Percentiles rank a stretch among this genome's conserved stretches.
phyloP scores from a whole-genome alignment of 352 stramenopile species.

The Phytophthora constricta region DNA sequence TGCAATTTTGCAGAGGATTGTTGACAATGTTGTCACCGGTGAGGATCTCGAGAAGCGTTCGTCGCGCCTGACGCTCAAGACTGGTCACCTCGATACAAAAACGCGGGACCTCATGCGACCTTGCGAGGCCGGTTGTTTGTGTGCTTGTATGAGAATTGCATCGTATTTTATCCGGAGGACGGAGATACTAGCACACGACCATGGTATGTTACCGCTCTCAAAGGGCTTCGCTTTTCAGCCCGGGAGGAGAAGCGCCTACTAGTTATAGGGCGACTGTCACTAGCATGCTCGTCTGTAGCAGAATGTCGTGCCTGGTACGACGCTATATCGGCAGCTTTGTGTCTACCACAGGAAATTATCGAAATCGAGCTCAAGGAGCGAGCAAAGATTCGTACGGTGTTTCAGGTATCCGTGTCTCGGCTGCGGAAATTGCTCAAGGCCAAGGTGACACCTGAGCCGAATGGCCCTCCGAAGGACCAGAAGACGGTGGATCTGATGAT shows the following conservation, averaged over 20 bases:
- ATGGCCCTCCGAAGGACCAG: constrained; percentile 70
- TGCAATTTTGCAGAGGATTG: constrained; percentile 74
- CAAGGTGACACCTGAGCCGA: constrained; percentile 79
- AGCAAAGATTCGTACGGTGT: constrained; percentile 70
- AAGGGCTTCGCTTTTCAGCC: constrained; percentile 66
- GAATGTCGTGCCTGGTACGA: constrained; percentile 80
- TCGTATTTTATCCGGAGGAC: constrained; percentile 82
- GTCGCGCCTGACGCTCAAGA: constrained; percentile 79
- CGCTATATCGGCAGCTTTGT: constrained; percentile 66
- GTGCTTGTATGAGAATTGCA: constrained; percentile 78
- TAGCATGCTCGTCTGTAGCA: constrained; percentile 57
- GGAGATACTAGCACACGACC: constrained; percentile 63
- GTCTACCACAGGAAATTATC: constrained; percentile 70
- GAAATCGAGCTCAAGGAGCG: constrained; percentile 83
- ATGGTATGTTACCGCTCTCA: constrained; percentile 82
- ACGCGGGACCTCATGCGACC: constrained; percentile 77
- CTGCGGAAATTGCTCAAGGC: constrained; percentile 81
- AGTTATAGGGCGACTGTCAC: constrained; percentile 60
- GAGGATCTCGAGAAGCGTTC: constrained; percentile 75
- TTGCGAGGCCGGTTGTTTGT: constrained; percentile 79
- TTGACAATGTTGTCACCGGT: constrained; percentile 64
- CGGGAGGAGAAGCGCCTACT: constrained; percentile 75
- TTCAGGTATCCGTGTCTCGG: constrained; percentile 68
- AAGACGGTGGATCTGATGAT: constrained; percentile 86
- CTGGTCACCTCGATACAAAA: constrained; percentile 74